Evolutionary conservation across 305 asterid species (phyloP).

Genomic region (Fraxinus nigra): DNA sequence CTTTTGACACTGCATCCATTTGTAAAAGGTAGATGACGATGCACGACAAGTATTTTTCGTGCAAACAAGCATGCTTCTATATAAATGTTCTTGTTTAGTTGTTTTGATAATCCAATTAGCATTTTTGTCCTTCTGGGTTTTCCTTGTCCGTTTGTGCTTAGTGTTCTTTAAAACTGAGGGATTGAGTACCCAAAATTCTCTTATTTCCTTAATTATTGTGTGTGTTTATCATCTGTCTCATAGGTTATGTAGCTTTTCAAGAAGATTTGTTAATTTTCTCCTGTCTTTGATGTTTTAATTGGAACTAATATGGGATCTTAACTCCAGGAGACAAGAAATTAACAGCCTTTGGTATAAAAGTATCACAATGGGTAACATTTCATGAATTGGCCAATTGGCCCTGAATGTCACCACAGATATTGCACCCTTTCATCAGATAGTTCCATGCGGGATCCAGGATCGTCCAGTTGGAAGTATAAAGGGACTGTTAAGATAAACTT

Average conservation of each 20-base stretch:
- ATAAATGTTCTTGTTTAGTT: too few species aligned
- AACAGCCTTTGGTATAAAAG: conserved; percentile 81
- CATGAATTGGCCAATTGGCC: conserved; percentile 83
- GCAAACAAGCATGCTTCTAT: too few species aligned
- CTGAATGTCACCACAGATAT: conserved; percentile 74
- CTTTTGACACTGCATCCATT: too few species aligned
- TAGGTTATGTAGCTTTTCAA: background rate
- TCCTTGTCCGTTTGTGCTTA: background rate
- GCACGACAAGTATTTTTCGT: too few species aligned
- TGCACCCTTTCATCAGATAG: conserved; percentile 57
- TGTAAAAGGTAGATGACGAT: too few species aligned
- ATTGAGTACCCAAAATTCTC: background rate
- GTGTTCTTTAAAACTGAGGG: background rate
- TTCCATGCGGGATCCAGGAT: conserved; percentile 88
- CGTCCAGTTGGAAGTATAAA: conserved; percentile 75
- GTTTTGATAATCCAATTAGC: background rate
- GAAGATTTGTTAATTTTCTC: background rate
- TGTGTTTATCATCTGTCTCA: background rate
- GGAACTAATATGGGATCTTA: background rate
- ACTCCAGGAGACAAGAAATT: conserved; percentile 65
- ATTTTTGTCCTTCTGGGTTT: background rate
- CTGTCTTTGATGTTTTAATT: background rate
- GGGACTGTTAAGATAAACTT: conserved; percentile 37
- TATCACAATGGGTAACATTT: conserved; percentile 70
- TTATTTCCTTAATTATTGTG: background rate